Base-by-base conservation (phyloP, 2,329 filamentous ascomycete species). In the Stemphylium lycopersici region DNA sequence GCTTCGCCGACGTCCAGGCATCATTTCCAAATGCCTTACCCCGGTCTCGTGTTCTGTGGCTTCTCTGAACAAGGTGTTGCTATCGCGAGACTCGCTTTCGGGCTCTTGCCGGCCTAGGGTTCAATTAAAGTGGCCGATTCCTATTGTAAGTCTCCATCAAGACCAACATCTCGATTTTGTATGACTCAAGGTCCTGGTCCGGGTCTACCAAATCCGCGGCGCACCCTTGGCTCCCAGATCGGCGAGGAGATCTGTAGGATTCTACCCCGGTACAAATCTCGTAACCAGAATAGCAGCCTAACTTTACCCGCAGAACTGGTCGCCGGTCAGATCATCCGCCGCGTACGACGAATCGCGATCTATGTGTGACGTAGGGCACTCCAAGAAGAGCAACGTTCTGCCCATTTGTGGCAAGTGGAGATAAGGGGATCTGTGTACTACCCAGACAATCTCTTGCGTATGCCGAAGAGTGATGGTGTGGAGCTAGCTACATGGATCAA, bases 181-280 rank as follows among this genome's bases (percentile, higher is more conserved):
- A 26, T 54, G 51, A 54, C 51, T 54, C 51, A 26, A 33, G 8
- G 43, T 46, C 46, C 51, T 31, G 18, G 51, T 44, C 51, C 46
- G 51, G 39, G 50, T 54, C 51, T 44, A 11, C 46, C 46, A 50
- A n/a, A n/a, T 42, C 51, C 51, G 51, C 51, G 46, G 34, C 45
- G 26, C 45, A 49, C 36, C 39, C 29, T 22, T 38, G 33, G 33
- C 24, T 54, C 29, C 29, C 48, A 45, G 46, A 54, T 54, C 46
- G 51, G 24, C 46, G 51, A 54, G n/a, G 13, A 47, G 36, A 39
- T 32, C 37, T 46, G 16, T 33, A 13, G 46, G 46, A 50, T 50
- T 33, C 29, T n/a, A 26, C 26, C 40, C 51, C 51, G 39, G 29
- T 40, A 13, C 31, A 20, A 34, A 36, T 26, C 31, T 40, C 40